Conservation (phyloP, 2,329 filamentous ascomycete genomes). For the Phaeosphaeriaceae sp. region DNA sequence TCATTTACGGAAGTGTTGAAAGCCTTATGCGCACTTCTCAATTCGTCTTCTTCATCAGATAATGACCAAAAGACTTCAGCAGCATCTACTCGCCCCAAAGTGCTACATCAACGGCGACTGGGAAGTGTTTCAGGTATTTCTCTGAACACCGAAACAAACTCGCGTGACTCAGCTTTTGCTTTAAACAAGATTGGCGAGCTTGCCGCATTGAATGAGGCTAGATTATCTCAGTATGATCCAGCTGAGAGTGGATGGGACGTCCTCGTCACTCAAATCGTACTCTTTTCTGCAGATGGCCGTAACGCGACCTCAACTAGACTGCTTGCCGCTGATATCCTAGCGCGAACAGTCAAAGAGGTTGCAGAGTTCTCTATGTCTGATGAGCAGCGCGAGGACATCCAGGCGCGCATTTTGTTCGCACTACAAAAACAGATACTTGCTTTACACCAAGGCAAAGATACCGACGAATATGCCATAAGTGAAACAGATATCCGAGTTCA, state of each 20-base stretch:
- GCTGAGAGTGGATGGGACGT: constrained; percentile 77
- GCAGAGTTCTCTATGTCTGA: constrained; percentile 60
- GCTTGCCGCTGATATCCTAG: constrained; percentile 58
- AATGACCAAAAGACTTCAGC: constrained; percentile 34
- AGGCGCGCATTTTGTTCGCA: constrained; percentile 73
- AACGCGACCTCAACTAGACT: constrained; percentile 54
- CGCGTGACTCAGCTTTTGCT: constrained; percentile 55
- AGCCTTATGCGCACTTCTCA: constrained; percentile 75
- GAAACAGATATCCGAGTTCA: constrained; percentile 79
- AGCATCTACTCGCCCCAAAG: constrained; percentile 30
- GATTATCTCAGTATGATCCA: constrained; percentile 72
- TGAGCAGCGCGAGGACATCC: constrained; percentile 59
- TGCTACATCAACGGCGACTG: constrained; percentile 47
- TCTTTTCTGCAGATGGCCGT: constrained; percentile 50
- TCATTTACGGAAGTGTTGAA: constrained; percentile 79
- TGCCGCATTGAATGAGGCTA: constrained; percentile 54
- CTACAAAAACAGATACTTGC: constrained; percentile 66
- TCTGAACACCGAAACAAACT: constrained; percentile 48
- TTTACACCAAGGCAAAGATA: constrained; percentile 58
- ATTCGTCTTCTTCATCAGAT: constrained; percentile 28
- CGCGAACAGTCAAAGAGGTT: constrained; percentile 55
- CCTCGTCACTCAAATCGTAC: constrained; percentile 63
- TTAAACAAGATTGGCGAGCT: constrained; percentile 57
- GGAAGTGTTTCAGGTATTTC: constrained; percentile 53
- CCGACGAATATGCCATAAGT: constrained; percentile 63